phyloP scores from a whole-genome alignment of 2,329 filamentous ascomycete species.

The Eurotiales sp. region DNA sequence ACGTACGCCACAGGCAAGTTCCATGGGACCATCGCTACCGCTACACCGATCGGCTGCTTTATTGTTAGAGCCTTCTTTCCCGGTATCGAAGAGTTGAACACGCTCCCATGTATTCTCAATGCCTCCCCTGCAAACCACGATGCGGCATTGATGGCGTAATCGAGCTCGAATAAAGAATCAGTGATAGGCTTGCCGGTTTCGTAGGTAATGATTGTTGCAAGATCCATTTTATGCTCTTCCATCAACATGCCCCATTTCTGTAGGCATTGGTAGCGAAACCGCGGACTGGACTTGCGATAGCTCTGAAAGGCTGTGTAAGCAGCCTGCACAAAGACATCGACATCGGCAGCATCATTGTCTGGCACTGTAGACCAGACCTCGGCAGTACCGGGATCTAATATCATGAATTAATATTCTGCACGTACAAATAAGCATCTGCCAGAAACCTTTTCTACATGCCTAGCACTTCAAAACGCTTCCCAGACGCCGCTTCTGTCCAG shows the following conservation, averaged over 20 bases:
- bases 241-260: not conserved
- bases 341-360: too few relatives aligned
- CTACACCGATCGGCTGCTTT: constrained; percentile 70
- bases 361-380: too few relatives aligned
- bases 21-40: constrained; percentile 67
- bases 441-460: too few relatives aligned
- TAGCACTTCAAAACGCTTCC: too few relatives aligned
- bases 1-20: constrained; percentile 61
- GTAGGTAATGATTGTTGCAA: constrained; percentile 61
- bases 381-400: too few relatives aligned
- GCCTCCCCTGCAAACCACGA: constrained; percentile 61
- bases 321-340: too few relatives aligned
- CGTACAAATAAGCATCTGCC: too few relatives aligned
- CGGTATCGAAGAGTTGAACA: constrained; percentile 46
- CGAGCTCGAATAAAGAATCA: constrained; percentile 54
- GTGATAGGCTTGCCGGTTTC: constrained; percentile 58
- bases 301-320: too few relatives aligned
- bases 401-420: too few relatives aligned
- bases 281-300: too few relatives aligned
- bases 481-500: too few relatives aligned
- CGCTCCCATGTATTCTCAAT: constrained; percentile 60
- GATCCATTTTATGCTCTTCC: constrained; percentile 35
- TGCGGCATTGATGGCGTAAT: constrained; percentile 52
- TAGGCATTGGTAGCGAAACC: too few relatives aligned
- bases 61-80: constrained; percentile 66